Evolutionary conservation across 1,284 basidiomycete genomes (phyloP), one percentile per base, ranked within the genome.

Genomic region (Boletus semigastroideus): DNA sequence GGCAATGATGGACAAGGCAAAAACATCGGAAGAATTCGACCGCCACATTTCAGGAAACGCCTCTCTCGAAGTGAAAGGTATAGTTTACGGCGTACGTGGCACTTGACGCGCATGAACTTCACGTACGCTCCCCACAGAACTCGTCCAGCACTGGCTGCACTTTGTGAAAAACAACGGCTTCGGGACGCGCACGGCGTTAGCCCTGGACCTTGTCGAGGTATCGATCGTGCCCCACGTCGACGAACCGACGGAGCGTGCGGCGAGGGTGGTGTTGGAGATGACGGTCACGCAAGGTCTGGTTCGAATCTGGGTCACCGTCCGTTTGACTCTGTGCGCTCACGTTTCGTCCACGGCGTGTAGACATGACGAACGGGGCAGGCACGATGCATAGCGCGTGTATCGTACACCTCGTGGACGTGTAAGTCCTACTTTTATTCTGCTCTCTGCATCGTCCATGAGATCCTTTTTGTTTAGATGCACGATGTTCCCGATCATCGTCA

Each of bases 341-440:
- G n/a, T 16, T 1, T 20, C 37, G 17, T 20, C 11, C 8, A 19
- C 16, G 7, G 7, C 38, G 22, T 8, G 16, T 4, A 42, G 48
- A 82, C 53, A 81, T 83, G 78, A 46, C 79, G 17, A 80, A 83
- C 51, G 63, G 70, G 0, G 59, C 49, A 4, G 74, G 71, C 16
- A 75, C 59, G 25, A 59, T 82, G 36, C 81, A 83, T 42, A 80
- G 82, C 16, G 81, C 75, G 27, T 83, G 80, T 57, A 70, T 72
- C 45, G 73, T 75, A 5, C 76, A 73, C 57, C 64, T 84, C 1
- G 70, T 83, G 36, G 82, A 83, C 56, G 48, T 76, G 80, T 79
- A 53, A 40, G 77, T 40, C 11, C 14, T 25, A 25, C 25, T 4
- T 25, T 6, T 25, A 17, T 17, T 16, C 17, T 37, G 36, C 17